Conservation (phyloP, 2,329 filamentous ascomycete genomes). For the Colletotrichum sp. region DNA sequence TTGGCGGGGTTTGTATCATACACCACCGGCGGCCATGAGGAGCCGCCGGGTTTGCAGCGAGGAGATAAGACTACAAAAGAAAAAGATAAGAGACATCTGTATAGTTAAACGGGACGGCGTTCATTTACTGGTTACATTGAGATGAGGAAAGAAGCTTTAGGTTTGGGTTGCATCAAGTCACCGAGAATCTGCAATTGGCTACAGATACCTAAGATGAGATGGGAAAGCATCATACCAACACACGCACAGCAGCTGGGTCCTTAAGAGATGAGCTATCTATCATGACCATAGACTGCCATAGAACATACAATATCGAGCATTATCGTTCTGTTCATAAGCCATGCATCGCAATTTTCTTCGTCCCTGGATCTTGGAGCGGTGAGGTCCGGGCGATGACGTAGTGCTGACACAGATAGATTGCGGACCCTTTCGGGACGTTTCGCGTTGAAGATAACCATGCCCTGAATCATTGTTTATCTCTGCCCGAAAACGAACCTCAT, state of each 20-base stretch:
- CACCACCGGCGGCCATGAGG: not conserved
- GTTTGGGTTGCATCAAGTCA: not conserved
- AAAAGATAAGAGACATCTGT: not conserved
- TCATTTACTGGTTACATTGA: not conserved
- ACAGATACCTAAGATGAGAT: not conserved
- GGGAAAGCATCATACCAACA: not conserved
- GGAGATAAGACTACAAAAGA: not conserved
- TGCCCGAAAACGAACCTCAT: not conserved
- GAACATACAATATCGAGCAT: not conserved
- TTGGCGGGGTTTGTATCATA: not conserved
- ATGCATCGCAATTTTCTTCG: not conserved
- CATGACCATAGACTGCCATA: not conserved
- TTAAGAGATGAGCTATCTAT: not conserved
- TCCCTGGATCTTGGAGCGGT: not conserved
- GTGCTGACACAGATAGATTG: not conserved
- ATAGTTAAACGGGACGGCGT: not conserved
- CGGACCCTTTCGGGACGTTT: slow-evolving; percentile 1
- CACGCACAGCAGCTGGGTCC: not conserved
- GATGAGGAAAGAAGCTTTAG: not conserved
- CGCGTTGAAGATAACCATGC: not conserved
- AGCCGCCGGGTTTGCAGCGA: not conserved
- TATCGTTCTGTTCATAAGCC: not conserved
- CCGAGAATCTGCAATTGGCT: not conserved
- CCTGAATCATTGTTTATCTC: not conserved
- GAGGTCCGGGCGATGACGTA: not conserved